Percentiles rank a stretch among this genome's conserved stretches.
These are phyloP conservation scores for Eutypa lata DNA, from an alignment of 2,329 filamentous ascomycete genomes.

Conservation along the genomic window DNA sequence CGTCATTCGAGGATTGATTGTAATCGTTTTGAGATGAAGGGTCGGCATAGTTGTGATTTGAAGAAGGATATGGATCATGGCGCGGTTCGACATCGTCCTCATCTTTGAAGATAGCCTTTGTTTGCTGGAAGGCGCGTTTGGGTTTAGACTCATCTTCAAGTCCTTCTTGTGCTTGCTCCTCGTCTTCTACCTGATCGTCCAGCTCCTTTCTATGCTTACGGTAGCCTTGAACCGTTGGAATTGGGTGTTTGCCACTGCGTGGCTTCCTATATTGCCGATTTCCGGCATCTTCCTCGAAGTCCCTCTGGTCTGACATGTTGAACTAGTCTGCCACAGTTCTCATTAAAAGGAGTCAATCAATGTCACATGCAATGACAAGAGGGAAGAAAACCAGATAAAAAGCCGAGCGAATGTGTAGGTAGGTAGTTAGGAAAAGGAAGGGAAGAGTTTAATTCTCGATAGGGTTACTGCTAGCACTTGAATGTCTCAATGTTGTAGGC, in stretches of 20 bases:
- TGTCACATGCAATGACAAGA: not conserved
- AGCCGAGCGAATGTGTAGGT: not conserved
- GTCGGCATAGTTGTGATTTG: slow-evolving; percentile 30
- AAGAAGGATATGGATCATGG: slow-evolving; percentile 34
- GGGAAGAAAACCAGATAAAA: not conserved
- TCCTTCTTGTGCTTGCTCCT: slow-evolving; percentile 29
- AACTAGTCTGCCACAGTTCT: not conserved
- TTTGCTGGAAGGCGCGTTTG: slow-evolving; percentile 31
- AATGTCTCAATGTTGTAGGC: no score
- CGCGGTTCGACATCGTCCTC: slow-evolving; percentile 24
- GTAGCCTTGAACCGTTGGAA: slow-evolving; percentile 48
- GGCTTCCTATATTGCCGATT: slow-evolving; percentile 16
- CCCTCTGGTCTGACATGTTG: slow-evolving; percentile 14
- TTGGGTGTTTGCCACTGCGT: slow-evolving; percentile 24
- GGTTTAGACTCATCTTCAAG: slow-evolving; percentile 33
- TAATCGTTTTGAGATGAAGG: slow-evolving; percentile 8
- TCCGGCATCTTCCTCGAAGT: slow-evolving; percentile 13
- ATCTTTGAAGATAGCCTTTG: slow-evolving; percentile 33
- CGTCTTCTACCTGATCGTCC: slow-evolving; percentile 35
- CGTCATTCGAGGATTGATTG: slow-evolving; percentile 10
- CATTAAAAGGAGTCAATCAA: not conserved
- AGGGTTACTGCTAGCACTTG: no score
- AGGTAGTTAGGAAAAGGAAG: no score
- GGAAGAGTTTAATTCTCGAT: no score
- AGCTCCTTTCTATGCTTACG: slow-evolving; percentile 43